phyloP scores from a whole-genome alignment of 1,284 basidiomycete species.

The Sporisorium sorghi region DNA sequence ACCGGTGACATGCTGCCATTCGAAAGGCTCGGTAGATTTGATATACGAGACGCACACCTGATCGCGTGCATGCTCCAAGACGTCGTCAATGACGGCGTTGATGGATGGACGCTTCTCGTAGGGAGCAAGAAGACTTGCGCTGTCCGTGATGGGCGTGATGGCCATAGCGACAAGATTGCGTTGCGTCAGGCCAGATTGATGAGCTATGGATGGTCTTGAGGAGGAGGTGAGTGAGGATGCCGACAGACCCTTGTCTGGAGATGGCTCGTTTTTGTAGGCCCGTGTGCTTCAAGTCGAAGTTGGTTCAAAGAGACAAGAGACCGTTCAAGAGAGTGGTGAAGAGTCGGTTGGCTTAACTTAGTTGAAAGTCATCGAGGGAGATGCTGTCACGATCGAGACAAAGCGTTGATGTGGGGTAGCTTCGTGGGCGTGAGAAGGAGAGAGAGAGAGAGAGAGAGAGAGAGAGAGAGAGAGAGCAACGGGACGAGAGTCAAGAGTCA shows the following conservation, averaged over 20 bases:
- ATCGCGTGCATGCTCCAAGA: conserved; percentile 5
- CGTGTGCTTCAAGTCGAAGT: background rate
- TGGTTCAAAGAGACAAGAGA: background rate
- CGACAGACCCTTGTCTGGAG: background rate
- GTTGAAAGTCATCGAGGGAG: background rate
- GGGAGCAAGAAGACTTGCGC: conserved; percentile 27
- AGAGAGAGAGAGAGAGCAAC: background rate
- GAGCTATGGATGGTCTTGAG: too few relatives aligned
- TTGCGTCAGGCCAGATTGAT: too few relatives aligned
- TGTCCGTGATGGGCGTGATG: conserved; percentile 13
- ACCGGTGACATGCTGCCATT: conserved; percentile 38
- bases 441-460: background rate
- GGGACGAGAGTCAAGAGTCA: background rate
- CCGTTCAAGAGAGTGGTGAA: too few relatives aligned
- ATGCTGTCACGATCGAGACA: background rate
- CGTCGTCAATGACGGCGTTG: conserved; percentile 41
- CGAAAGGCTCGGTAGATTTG: conserved; percentile 34
- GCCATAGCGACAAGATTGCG: too few relatives aligned
- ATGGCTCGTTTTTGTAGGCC: background rate
- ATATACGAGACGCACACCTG: conserved; percentile 26
- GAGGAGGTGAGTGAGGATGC: background rate
- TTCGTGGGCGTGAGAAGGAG: background rate
- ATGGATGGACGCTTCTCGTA: conserved; percentile 22
- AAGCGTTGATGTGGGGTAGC: background rate
- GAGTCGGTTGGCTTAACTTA: too few relatives aligned